Percentiles rank a stretch among this genome's conserved stretches.
These are phyloP conservation scores for Trypanosoma vivax DNA, from an alignment of 208 protist genomes.

Conservation along the genomic window DNA sequence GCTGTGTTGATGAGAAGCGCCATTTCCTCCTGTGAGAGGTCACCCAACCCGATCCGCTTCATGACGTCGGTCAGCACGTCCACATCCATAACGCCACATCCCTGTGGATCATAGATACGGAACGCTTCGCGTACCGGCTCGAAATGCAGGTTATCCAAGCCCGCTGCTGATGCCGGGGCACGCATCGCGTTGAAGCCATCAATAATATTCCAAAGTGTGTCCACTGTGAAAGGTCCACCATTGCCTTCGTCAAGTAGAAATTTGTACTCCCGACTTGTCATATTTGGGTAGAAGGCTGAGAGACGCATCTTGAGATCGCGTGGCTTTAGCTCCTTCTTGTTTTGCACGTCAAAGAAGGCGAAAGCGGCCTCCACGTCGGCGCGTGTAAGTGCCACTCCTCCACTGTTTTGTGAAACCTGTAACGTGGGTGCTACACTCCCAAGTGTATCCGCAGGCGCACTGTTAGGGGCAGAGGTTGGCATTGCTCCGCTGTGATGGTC, in stretches of 20 bases:
- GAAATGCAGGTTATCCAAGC: slow-evolving; percentile 27
- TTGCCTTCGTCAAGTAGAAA: slow-evolving; percentile 83
- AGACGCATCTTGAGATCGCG: slow-evolving; percentile 83
- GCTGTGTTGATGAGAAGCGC: slow-evolving; percentile 84
- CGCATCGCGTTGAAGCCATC: slow-evolving; percentile 66
- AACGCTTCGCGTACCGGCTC: slow-evolving; percentile 86
- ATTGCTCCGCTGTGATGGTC: neutral
- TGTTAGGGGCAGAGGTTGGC: too few relatives aligned
- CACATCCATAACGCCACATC: slow-evolving; percentile 70
- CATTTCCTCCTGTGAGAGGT: slow-evolving; percentile 81
- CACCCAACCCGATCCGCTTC: slow-evolving; percentile 78
- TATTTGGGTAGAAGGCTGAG: slow-evolving; percentile 88
- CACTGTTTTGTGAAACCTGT: neutral
- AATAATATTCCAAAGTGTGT: slow-evolving; percentile 84
- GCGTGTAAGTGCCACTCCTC: slow-evolving; percentile 28
- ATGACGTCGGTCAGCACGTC: slow-evolving; percentile 79
- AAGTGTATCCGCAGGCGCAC: too few relatives aligned
- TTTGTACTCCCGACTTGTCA: slow-evolving; percentile 90
- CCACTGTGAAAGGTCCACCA: slow-evolving; percentile 61
- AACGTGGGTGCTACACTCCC: too few relatives aligned
- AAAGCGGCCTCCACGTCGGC: slow-evolving; percentile 89
- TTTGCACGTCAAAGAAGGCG: slow-evolving; percentile 86
- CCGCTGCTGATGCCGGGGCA: slow-evolving; percentile 1
- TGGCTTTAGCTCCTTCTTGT: slow-evolving; percentile 72
- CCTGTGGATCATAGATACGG: slow-evolving; percentile 86